A percentile compares a stretch with the other conserved stretches of the same genome.
Conservation (phyloP, 768 basidiomycete species). For the Phylloporus sp. region DNA sequence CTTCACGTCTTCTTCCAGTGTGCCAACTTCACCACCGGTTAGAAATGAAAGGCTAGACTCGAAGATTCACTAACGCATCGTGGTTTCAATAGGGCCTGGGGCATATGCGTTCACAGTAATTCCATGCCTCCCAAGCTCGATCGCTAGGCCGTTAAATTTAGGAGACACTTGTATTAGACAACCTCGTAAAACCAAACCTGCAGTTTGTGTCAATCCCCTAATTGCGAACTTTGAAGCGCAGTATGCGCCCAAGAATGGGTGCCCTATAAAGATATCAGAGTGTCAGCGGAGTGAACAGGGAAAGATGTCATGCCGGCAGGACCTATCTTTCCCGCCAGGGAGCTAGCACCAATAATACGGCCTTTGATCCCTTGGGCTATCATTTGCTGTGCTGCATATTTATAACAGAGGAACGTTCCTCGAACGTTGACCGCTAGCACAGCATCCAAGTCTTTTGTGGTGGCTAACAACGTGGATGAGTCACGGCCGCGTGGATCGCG, state of each 20-base stretch:
- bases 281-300: neutral
- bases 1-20: slow-evolving; percentile 10
- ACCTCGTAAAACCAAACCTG: slow-evolving; percentile 10
- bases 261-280: slow-evolving; percentile 23
- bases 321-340: slow-evolving; percentile 35
- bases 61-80: slow-evolving; percentile 24
- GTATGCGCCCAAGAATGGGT: slow-evolving; percentile 29
- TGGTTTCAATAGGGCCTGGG: slow-evolving; percentile 28
- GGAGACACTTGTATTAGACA: neutral
- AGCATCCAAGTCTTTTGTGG: slow-evolving; percentile 31
- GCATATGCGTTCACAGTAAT: slow-evolving; percentile 36
- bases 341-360: slow-evolving; percentile 39
- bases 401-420: slow-evolving; percentile 40
- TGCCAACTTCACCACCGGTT: slow-evolving; percentile 11
- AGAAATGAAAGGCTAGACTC: neutral
- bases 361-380: slow-evolving; percentile 40
- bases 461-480: slow-evolving; percentile 20
- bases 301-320: neutral
- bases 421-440: slow-evolving; percentile 37
- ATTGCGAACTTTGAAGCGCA: slow-evolving; percentile 41
- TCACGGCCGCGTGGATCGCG: neutral
- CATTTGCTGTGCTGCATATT: slow-evolving; percentile 43
- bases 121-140: slow-evolving; percentile 28
- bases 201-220: slow-evolving; percentile 38
- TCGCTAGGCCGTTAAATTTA: slow-evolving; percentile 21